A percentile compares a stretch with the other conserved stretches of the same genome.
These are phyloP conservation scores for Phytomonas francai DNA, from an alignment of 208 protist species.

Conservation along the genomic window DNA sequence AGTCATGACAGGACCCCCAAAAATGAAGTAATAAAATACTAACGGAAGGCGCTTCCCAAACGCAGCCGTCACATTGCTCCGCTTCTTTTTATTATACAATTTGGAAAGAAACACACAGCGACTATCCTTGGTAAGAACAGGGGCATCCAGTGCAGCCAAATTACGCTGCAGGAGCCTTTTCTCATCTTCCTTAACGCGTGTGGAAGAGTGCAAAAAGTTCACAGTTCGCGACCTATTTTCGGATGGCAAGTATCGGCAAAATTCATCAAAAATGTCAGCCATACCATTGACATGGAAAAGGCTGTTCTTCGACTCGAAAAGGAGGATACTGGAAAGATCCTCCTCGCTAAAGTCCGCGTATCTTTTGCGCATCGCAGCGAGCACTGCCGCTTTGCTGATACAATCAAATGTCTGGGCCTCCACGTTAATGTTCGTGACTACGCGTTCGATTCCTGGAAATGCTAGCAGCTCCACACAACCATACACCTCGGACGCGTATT, in stretches of 20 bases:
- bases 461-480: constrained; percentile 77
- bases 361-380: constrained; percentile 23
- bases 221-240: not conserved
- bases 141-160: constrained; percentile 41
- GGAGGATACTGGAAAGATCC: constrained; percentile 25
- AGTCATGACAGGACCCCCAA: constrained; percentile 51
- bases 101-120: constrained; percentile 22
- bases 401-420: constrained; percentile 52
- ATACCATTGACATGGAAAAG: constrained; percentile 25
- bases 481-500: constrained; percentile 56
- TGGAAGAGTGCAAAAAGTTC: constrained; percentile 13
- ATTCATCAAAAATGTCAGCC: constrained; percentile 21
- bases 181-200: constrained; percentile 16
- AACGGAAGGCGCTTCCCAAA: constrained; percentile 59
- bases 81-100: constrained; percentile 28
- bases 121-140: constrained; percentile 29
- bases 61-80: constrained; percentile 13
- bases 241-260: constrained; percentile 14
- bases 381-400: constrained; percentile 44
- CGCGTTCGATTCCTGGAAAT: constrained; percentile 76
- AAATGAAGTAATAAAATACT: constrained; percentile 61
- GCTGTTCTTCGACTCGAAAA: constrained; percentile 28
- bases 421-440: constrained; percentile 74
- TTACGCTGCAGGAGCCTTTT: constrained; percentile 33
- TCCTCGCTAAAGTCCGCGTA: constrained; percentile 29